A percentile compares a stretch with the other conserved stretches of the same genome.
Conservation (phyloP, 495 filamentous ascomycete genomes). For the Elasticomyces elasticus region DNA sequence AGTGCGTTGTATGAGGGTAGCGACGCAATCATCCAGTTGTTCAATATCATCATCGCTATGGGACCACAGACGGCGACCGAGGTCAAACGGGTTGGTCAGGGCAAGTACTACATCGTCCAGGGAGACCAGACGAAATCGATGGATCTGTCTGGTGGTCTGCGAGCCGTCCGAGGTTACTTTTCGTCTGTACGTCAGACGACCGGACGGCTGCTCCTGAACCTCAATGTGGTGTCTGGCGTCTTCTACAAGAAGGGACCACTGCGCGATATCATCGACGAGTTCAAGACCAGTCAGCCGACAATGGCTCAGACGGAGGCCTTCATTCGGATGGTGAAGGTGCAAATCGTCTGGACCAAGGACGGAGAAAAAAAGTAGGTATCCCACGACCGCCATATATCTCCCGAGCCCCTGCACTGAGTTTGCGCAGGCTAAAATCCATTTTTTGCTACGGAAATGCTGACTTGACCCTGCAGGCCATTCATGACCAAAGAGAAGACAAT, state of each 20-base stretch:
- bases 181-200: conserved; percentile 38
- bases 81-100: conserved; percentile 24
- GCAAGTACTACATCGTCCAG: conserved; percentile 28
- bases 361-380: too few species aligned
- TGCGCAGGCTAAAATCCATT: too few species aligned
- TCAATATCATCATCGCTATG: conserved; percentile 44
- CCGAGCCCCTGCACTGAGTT: too few species aligned
- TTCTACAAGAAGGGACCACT: conserved; percentile 35
- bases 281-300: conserved; percentile 7
- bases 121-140: neutral
- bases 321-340: conserved; percentile 23
- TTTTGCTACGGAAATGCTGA: too few species aligned
- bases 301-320: conserved; percentile 10
- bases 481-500: conserved; percentile 13
- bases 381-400: too few species aligned
- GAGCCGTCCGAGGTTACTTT: conserved; percentile 40
- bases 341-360: conserved; percentile 23
- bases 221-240: conserved; percentile 38
- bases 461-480: neutral
- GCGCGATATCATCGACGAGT: conserved; percentile 21
- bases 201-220: conserved; percentile 37
- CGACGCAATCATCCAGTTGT: conserved; percentile 34
- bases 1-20: conserved; percentile 19
- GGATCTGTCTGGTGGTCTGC: conserved; percentile 28
- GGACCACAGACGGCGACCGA: conserved; percentile 31